A percentile compares a stretch with the other conserved stretches of the same genome.
phyloP scores from a whole-genome alignment of 352 stramenopile genomes.

The Saprolegnia parasitica region DNA sequence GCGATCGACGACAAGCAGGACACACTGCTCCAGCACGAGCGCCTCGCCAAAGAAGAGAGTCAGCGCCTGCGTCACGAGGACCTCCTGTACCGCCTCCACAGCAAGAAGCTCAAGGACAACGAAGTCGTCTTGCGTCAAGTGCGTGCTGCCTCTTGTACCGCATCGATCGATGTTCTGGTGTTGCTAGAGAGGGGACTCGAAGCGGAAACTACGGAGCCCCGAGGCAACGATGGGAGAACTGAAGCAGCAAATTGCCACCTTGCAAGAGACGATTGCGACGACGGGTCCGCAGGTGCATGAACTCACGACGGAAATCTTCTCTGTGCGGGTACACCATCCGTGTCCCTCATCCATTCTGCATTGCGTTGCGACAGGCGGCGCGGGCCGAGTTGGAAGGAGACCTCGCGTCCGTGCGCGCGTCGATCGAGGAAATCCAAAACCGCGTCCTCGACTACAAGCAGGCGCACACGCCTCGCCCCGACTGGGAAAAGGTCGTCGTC shows the following conservation, averaged over 20 bases:
- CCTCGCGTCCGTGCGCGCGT: neutral
- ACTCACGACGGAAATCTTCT: conserved; percentile 7
- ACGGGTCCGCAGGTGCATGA: neutral
- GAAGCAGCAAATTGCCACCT: neutral
- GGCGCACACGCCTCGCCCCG: conserved; percentile 4
- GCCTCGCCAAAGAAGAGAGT: neutral
- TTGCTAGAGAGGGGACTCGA: neutral
- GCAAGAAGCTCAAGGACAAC: conserved; percentile 22
- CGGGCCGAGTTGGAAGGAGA: conserved; percentile 5
- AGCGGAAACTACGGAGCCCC: neutral
- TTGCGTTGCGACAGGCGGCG: neutral
- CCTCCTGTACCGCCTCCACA: conserved; percentile 6
- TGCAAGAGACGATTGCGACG: neutral
- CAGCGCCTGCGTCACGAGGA: conserved; percentile 11
- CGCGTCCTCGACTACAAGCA: conserved; percentile 1
- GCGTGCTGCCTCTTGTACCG: neutral
- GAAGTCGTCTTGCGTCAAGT: neutral
- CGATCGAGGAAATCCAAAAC: neutral
- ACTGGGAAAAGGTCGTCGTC: neutral
- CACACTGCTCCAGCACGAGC: conserved; percentile 3
- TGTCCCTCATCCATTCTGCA: no score
- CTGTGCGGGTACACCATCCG: neutral
- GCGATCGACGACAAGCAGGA: conserved; percentile 24
- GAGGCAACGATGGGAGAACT: neutral
- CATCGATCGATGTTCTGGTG: neutral